A percentile compares a stretch with the other conserved stretches of the same genome.
These are phyloP conservation scores for Platanus orientalis DNA, from an alignment of 164 flowering plant species.

Conservation along the genomic window DNA sequence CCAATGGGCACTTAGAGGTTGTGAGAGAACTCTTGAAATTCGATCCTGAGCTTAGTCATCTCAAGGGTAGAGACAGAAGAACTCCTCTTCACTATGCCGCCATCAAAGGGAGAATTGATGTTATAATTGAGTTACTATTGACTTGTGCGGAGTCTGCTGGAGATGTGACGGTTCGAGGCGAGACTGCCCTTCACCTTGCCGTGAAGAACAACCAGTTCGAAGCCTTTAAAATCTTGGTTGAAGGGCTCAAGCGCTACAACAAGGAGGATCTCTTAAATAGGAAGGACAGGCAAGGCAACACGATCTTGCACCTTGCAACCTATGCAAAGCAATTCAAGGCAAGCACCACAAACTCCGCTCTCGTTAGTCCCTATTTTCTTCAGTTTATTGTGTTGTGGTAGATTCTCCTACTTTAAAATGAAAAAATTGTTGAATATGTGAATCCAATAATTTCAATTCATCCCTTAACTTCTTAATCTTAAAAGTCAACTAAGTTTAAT, in stretches of 20 bases:
- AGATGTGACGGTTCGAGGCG: constrained; percentile 21
- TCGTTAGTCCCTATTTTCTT: too few species aligned
- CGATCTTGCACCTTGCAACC: constrained; percentile 36
- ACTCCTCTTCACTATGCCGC: constrained; percentile 41
- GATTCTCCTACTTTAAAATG: too few species aligned
- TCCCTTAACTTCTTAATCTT: too few species aligned
- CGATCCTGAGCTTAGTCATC: constrained; percentile 17
- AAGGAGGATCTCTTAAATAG: constrained; percentile 21
- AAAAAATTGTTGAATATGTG: too few species aligned
- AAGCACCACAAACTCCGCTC: too few species aligned
- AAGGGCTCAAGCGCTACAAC: constrained; percentile 10
- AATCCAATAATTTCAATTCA: too few species aligned
- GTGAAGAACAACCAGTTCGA: constrained; percentile 25
- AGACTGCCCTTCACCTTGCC: constrained; percentile 44
- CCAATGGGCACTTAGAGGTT: neutral
- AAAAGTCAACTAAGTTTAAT: too few species aligned
- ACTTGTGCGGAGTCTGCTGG: constrained; percentile 17
- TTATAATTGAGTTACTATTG: constrained; percentile 21
- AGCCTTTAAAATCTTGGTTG: constrained; percentile 23
- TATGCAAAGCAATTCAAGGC: constrained; percentile 29
- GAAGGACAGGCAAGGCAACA: constrained; percentile 34
- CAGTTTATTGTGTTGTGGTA: too few species aligned
- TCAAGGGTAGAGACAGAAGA: constrained; percentile 20
- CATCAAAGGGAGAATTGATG: constrained; percentile 24
- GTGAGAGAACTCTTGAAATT: constrained; percentile 22